These are phyloP conservation scores for Baeospora myosura DNA, from an alignment of 1,284 basidiomycete genomes.

Conservation along the genomic window DNA sequence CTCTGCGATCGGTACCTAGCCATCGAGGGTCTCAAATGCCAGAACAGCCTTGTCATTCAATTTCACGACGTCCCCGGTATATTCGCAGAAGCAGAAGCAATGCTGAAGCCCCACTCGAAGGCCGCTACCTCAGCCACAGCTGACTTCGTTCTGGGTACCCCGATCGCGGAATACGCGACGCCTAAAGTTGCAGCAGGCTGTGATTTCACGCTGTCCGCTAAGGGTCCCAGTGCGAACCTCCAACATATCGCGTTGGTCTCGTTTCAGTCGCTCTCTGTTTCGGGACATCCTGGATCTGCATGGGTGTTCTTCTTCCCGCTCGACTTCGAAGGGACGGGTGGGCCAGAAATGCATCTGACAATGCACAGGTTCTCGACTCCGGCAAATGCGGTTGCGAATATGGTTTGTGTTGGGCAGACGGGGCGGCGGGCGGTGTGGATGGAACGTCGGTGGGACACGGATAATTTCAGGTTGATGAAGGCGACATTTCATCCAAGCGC, in stretches of 20 bases:
- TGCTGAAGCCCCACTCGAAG: background rate
- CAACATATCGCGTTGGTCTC: background rate
- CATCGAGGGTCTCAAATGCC: conserved; percentile 19
- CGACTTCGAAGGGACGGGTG: no score
- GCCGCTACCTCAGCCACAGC: background rate
- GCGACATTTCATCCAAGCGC: conserved; percentile 26
- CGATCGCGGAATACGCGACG: background rate
- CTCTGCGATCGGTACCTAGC: conserved; percentile 14
- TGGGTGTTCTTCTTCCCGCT: conserved; percentile 2
- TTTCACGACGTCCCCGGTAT: conserved; percentile 20
- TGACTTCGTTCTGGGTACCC: background rate
- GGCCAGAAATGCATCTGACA: background rate
- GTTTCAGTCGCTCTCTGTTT: conserved; percentile 2
- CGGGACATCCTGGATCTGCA: background rate
- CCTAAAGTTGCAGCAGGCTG: background rate
- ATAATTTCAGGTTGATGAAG: conserved; percentile 40
- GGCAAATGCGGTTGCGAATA: conserved; percentile 29
- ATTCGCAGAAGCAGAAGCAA: background rate
- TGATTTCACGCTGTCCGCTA: background rate
- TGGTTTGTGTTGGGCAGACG: conserved; percentile 38
- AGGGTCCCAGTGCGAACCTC: background rate
- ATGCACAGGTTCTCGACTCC: conserved; percentile 19
- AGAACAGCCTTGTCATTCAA: conserved; percentile 21
- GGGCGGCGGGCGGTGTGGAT: conserved; percentile 46
- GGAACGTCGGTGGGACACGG: conserved; percentile 42